These are phyloP conservation scores for Rhynchosporium agropyri DNA, from an alignment of 2,329 filamentous ascomycete species.

Conservation along the genomic window DNA sequence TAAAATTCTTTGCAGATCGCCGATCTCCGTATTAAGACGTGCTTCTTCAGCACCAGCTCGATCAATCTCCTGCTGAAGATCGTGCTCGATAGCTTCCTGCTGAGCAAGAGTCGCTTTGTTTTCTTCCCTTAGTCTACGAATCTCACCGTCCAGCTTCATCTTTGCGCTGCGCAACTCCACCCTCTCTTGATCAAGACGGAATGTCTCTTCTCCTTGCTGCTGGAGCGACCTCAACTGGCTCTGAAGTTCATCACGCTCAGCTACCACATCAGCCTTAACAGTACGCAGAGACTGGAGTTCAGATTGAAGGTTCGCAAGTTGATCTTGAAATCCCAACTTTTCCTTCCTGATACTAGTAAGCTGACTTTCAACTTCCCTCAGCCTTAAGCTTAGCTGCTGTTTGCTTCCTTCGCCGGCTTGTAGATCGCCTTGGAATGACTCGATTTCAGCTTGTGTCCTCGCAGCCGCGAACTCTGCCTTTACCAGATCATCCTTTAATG, in stretches of 20 bases:
- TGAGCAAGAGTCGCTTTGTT: slow-evolving; percentile 59
- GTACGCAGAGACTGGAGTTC: slow-evolving; percentile 62
- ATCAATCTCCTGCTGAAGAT: slow-evolving; percentile 67
- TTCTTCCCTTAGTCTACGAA: slow-evolving; percentile 66
- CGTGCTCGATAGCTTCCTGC: slow-evolving; percentile 61
- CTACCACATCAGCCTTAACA: slow-evolving; percentile 60
- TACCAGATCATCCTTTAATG: slow-evolving; percentile 41
- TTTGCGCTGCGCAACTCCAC: slow-evolving; percentile 69
- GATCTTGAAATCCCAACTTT: slow-evolving; percentile 64
- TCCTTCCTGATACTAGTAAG: slow-evolving; percentile 60
- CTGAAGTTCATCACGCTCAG: slow-evolving; percentile 69
- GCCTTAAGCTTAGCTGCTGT: slow-evolving; percentile 57
- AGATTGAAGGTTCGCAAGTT: slow-evolving; percentile 59
- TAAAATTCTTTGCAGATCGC: slow-evolving; percentile 51
- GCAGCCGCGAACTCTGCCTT: slow-evolving; percentile 38
- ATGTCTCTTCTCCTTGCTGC: slow-evolving; percentile 59
- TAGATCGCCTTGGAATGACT: slow-evolving; percentile 39
- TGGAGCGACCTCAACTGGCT: slow-evolving; percentile 58
- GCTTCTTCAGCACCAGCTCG: slow-evolving; percentile 68
- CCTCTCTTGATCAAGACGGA: slow-evolving; percentile 68
- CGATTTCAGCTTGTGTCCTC: slow-evolving; percentile 39
- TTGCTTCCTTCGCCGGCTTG: slow-evolving; percentile 46
- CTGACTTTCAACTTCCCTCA: slow-evolving; percentile 61
- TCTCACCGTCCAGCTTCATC: slow-evolving; percentile 67
- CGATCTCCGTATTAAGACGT: slow-evolving; percentile 58